These are phyloP conservation scores for Crithidia sp. DNA, from an alignment of 208 protist species.

Conservation along the genomic window DNA sequence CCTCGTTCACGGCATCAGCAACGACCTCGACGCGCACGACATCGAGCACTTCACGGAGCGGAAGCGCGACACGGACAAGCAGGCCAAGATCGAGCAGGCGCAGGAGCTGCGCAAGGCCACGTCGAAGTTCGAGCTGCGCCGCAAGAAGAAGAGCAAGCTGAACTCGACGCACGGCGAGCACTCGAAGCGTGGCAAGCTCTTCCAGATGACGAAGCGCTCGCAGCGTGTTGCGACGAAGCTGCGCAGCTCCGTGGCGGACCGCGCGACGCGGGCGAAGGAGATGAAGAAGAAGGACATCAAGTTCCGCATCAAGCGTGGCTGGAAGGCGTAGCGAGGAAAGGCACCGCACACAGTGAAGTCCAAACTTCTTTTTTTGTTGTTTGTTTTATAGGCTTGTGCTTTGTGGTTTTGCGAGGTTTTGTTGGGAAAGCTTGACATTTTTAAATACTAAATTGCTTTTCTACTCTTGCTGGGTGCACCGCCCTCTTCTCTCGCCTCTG, in stretches of 20 bases:
- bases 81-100: constrained; percentile 85
- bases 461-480: too few relatives aligned
- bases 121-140: constrained; percentile 89
- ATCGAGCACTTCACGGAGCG: constrained; percentile 90
- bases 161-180: constrained; percentile 89
- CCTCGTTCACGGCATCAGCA: constrained; percentile 83
- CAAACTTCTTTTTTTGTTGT: not conserved
- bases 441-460: too few relatives aligned
- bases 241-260: constrained; percentile 78
- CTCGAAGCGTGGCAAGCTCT: constrained; percentile 89
- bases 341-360: not conserved
- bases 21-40: constrained; percentile 76
- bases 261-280: constrained; percentile 75
- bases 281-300: constrained; percentile 95
- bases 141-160: constrained; percentile 92
- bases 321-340: constrained; percentile 71
- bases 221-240: constrained; percentile 85
- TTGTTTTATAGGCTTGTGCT: not conserved
- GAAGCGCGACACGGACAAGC: constrained; percentile 77
- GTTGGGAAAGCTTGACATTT: too few relatives aligned
- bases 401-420: too few relatives aligned
- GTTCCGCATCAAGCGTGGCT: constrained; percentile 92
- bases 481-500: too few relatives aligned
- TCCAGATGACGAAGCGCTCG: constrained; percentile 92
- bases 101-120: constrained; percentile 79